Base-by-base conservation (phyloP, 1,284 basidiomycete species). In the Cystobasidium sp. region DNA sequence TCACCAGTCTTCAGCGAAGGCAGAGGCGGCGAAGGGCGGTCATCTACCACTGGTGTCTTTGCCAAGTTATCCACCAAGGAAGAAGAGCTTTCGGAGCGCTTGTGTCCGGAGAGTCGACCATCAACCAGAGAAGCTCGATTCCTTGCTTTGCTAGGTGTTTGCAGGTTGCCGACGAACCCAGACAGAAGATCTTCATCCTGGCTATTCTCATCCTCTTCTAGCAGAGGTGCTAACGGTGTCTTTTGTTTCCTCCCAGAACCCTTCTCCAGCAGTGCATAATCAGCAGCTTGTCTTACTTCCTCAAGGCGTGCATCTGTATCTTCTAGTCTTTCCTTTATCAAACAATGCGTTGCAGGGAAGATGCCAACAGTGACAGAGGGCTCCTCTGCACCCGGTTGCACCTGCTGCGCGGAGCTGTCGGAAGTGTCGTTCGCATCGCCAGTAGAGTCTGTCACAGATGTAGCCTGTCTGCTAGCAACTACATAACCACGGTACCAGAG, bases 1-100 rank as follows among this genome's bases (percentile, higher is more conserved):
- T 96, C 94, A 58, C 92, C 92, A 4, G 92, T 92, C 76, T 94
- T 95, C 65, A 98, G 87, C 12, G 91, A 93, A 1, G 96, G 95
- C 62, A 97, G 88, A 1, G 95, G 95, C 2, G 95, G 95, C 8
- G 93, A 85, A 3, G 91, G 91, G 5, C 79, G 74, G 9, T 63
- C 82, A 93, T 95, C 78, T 49, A 49, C 51, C 58, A 78, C 76
- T 79, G 80, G 75, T 75, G 68, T 46, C 24, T n/a, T 24, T n/a
- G n/a, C 67, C 31, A 51, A 53, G 74, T 61, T 51, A 22, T 76
- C 67, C 3, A 78, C 78, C 8, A 53, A 47, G 73, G 20, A 76
- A 77, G 16, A 75, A 79, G 20, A 63, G 14, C 78, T 80, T 6
- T 78, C 76, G 44, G 78, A 74, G 31, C 80, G n/a, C 16, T 56